Base-by-base conservation (phyloP, 768 basidiomycete species). In the Macrolepiota dolichaula region DNA sequence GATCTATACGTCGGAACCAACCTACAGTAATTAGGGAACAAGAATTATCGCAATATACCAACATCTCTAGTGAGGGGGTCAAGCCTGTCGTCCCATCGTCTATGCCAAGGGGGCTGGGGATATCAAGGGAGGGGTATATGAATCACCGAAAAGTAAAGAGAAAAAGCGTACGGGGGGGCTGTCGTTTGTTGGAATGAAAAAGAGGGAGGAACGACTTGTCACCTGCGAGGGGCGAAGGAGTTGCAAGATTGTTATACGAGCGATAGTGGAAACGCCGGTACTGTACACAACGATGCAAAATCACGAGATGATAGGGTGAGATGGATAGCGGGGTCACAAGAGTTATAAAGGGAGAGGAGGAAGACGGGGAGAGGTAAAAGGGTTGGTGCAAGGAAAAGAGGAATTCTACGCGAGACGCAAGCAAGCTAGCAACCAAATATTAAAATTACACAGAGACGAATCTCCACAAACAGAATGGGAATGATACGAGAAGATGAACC, bases 191-290 rank as follows among this genome's bases (percentile, higher is more conserved):
- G 35, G 24, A 37, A 37, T 7, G 52, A n/a, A n/a, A 37, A n/a
- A n/a, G n/a, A n/a, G n/a, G n/a, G n/a, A n/a, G 32, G 42, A 44
- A n/a, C 17, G n/a, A 19, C 42, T 44, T n/a, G 42, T n/a, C 42
- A 19, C 19, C 52, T n/a, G 52, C 17, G 12, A 37, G 37, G 15
- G 42, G 19, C n/a, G n/a, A 29, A 22, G 44, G 55, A 32, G 40
- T 59, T 52, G 58, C 40, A 59, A 40, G 40, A 59, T 52, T 51
- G 58, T 42, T n/a, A 59, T 52, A 59, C 51, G 51, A 59, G 38
- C 32, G 11, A 37, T 52, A 35, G 38, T 50, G 38, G 37, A 38
- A n/a, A 22, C 15, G 24, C 50, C 51, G 11, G 51, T 52, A 59
- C 58, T 42, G 24, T 59, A 59, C 58, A 59, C 38, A 46, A 52